Evolutionary conservation across 2,329 filamentous ascomycete species (phyloP), one percentile per base, ranked within the genome.

Genomic region (Diatrype stigma): DNA sequence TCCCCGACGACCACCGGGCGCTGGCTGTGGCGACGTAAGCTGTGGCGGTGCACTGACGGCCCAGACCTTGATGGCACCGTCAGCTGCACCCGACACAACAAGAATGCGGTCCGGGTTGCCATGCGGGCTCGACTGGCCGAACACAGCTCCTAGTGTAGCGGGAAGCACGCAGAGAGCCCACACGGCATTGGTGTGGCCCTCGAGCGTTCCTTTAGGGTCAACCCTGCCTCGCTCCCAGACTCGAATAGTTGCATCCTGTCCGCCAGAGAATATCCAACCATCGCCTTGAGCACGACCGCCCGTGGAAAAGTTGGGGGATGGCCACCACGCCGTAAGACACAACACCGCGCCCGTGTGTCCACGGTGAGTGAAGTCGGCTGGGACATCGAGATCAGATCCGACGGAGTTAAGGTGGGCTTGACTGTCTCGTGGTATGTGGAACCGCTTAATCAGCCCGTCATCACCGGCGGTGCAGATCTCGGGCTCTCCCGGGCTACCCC

Each of bases 261-360:
- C 94, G 54, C 94, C 94, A 5, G 93, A 97, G 70, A 99, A 99
- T 58, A 99, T 92, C 94, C 94, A 99, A 26, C 94, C 94, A 61
- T 97, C 94, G 30, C 93, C 93, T 61, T 88, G 84, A 7, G 89
- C 90, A 56, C 92, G 84, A 6, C 92, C 91, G 34, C 92, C 90
- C 17, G 90, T 95, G 7, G 90, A 88, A 67, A 96, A 96, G 64
- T 89, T 94, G 23, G 89, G 89, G 2, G 90, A 86, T 2, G 90
- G 86, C 2, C 90, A 91, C 78, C 90, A 96, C 3, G 93, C 88
- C 0, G 93, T 86, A 23, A 99, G 74, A 42, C 84, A 90, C 38
- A 95, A 88, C 2, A 99, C 92, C 2, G 91, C 84, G 3, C 94
- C 93, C n/a, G 86, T 82, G 65, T 99, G 94, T 10, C 94, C 94